Percentiles rank a stretch among this genome's conserved stretches.
These are phyloP conservation scores for Tricholoma terreum DNA, from an alignment of 768 basidiomycete species.

Conservation along the genomic window DNA sequence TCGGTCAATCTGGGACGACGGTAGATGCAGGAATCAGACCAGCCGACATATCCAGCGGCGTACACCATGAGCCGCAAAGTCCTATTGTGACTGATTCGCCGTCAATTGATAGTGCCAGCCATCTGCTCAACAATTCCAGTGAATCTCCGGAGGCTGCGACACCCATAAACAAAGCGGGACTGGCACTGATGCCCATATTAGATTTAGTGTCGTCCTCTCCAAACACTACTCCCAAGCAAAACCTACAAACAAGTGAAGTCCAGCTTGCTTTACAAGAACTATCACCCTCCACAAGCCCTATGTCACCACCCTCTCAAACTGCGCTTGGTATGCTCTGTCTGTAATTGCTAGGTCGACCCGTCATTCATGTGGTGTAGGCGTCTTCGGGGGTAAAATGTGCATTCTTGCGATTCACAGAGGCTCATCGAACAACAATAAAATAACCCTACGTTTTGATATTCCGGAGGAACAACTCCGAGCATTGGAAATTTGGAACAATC, in stretches of 20 bases:
- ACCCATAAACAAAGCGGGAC: not conserved
- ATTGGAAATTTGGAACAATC: slow-evolving; percentile 37
- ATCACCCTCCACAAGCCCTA: not conserved
- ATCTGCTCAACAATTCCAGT: not conserved
- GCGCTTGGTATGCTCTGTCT: slow-evolving; percentile 2
- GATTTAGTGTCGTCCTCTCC: not conserved
- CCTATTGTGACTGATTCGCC: not conserved
- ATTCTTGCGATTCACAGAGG: slow-evolving; percentile 13
- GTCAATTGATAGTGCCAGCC: not conserved
- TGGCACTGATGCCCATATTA: not conserved
- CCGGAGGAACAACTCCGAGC: slow-evolving; percentile 21
- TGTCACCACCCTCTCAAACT: not conserved
- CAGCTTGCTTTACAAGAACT: not conserved
- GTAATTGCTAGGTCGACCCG: not conserved
- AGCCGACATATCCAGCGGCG: not conserved
- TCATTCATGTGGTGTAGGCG: slow-evolving; percentile 9
- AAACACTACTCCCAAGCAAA: not conserved
- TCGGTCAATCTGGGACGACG: not conserved
- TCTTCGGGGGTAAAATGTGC: slow-evolving; percentile 18
- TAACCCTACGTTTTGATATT: slow-evolving; percentile 22
- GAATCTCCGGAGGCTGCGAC: not conserved
- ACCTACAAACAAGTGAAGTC: too few relatives aligned
- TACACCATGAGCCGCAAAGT: not conserved
- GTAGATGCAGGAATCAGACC: not conserved
- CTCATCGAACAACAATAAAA: slow-evolving; percentile 4